Conservation (phyloP, 768 basidiomycete genomes). For the Rhodotorula graminis region DNA sequence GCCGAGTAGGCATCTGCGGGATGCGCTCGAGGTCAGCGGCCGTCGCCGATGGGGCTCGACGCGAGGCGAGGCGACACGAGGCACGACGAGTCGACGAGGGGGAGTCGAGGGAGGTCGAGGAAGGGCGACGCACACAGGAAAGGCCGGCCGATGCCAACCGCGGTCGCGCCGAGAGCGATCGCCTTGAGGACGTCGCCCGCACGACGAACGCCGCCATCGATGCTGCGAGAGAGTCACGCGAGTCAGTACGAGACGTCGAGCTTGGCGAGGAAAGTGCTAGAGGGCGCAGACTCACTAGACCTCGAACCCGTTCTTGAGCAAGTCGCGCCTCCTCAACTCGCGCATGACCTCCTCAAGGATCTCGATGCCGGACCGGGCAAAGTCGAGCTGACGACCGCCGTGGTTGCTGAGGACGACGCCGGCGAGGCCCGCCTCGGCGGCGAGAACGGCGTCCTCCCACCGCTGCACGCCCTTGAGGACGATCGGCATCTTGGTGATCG, state of each 20-base stretch:
- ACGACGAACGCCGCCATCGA: slow-evolving; percentile 86
- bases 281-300: slow-evolving; percentile 46
- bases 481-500: slow-evolving; percentile 79
- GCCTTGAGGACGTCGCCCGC: slow-evolving; percentile 88
- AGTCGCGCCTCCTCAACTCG: slow-evolving; percentile 62
- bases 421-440: slow-evolving; percentile 67
- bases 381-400: slow-evolving; percentile 56
- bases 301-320: slow-evolving; percentile 66
- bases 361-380: slow-evolving; percentile 80
- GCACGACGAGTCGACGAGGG: too few relatives aligned
- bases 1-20: slow-evolving; percentile 59
- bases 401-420: slow-evolving; percentile 85
- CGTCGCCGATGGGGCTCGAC: too few relatives aligned
- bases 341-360: slow-evolving; percentile 78
- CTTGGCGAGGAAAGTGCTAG: slow-evolving; percentile 55
- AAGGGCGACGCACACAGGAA: slow-evolving; percentile 61
- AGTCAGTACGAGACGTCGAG: background rate
- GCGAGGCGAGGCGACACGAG: too few relatives aligned
- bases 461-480: slow-evolving; percentile 84
- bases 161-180: slow-evolving; percentile 80
- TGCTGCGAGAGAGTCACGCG: background rate
- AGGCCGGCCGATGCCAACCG: slow-evolving; percentile 58
- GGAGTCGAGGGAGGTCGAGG: too few relatives aligned
- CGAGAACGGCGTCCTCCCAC: slow-evolving; percentile 82
- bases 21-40: too few relatives aligned